phyloP scores from a whole-genome alignment of 2,329 filamentous ascomycete genomes.

The Botrytis byssoidea region DNA sequence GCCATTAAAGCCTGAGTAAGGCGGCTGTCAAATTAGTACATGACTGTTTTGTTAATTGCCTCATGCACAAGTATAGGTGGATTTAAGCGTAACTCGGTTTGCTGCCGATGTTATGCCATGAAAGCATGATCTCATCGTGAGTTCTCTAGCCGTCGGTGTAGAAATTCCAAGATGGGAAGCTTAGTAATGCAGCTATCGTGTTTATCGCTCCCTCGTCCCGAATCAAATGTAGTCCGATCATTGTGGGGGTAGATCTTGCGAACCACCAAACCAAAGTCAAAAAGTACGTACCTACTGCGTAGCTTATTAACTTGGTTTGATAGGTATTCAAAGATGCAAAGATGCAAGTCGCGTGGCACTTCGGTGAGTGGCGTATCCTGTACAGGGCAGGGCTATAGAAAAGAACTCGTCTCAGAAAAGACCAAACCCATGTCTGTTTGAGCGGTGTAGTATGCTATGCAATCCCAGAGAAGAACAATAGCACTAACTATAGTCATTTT shows the following conservation, averaged over 20 bases:
- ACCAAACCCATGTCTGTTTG: slow-evolving; percentile 33
- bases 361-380: slow-evolving; percentile 25
- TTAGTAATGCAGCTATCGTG: slow-evolving; percentile 15
- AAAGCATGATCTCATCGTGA: slow-evolving; percentile 18
- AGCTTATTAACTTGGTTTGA: slow-evolving; percentile 27
- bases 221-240: slow-evolving; percentile 15
- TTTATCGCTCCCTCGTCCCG: slow-evolving; percentile 19
- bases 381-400: slow-evolving; percentile 28
- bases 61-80: slow-evolving; percentile 9
- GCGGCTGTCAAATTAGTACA: slow-evolving; percentile 1
- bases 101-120: slow-evolving; percentile 37
- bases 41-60: neutral
- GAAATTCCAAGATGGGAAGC: neutral
- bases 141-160: slow-evolving; percentile 19
- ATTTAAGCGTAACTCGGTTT: slow-evolving; percentile 20
- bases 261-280: slow-evolving; percentile 8
- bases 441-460: slow-evolving; percentile 36
- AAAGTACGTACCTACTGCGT: slow-evolving; percentile 4
- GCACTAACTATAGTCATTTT: slow-evolving; percentile 22
- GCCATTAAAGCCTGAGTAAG: slow-evolving; percentile 4
- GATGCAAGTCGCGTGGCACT: slow-evolving; percentile 23
- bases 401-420: slow-evolving; percentile 16
- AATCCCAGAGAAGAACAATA: slow-evolving; percentile 27
- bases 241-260: slow-evolving; percentile 22
- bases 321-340: slow-evolving; percentile 5